A percentile compares a stretch with the other conserved stretches of the same genome.
These are phyloP conservation scores for Backusella macrospora DNA, from an alignment of 192 early-diverging fungal species.

Conservation along the genomic window DNA sequence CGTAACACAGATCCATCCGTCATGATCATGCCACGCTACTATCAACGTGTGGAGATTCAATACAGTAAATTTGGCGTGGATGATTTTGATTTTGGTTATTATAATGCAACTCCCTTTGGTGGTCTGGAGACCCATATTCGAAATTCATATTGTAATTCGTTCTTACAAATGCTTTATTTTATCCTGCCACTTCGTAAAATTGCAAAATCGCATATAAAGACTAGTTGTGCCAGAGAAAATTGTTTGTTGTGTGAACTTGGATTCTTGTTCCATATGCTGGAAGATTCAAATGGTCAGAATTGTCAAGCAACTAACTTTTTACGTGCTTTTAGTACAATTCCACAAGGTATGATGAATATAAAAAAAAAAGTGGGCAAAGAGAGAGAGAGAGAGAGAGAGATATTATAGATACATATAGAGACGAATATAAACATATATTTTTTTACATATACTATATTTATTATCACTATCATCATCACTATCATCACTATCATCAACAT, in stretches of 20 bases:
- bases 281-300: conserved; percentile 86
- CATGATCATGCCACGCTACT: conserved; percentile 64
- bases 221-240: conserved; percentile 67
- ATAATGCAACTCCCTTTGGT: conserved; percentile 85
- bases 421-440: too few relatives aligned
- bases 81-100: conserved; percentile 98
- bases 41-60: conserved; percentile 81
- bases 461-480: too few relatives aligned
- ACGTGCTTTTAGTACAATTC: conserved; percentile 77
- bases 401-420: too few relatives aligned
- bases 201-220: conserved; percentile 72
- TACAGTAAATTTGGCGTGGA: conserved; percentile 96
- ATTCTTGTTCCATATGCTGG: conserved; percentile 91
- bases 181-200: conserved; percentile 64
- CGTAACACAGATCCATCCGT: conserved; percentile 37
- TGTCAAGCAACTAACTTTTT: conserved; percentile 96
- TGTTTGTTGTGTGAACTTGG: conserved; percentile 94
- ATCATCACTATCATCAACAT: too few relatives aligned
- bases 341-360: conserved; percentile 61
- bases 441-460: too few relatives aligned
- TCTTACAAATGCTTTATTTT: conserved; percentile 87
- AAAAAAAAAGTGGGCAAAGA: background rate
- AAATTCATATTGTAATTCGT: conserved; percentile 89
- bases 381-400: background rate
- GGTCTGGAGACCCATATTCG: conserved; percentile 91